Percentiles rank a stretch among this genome's conserved stretches.
Evolutionary conservation across 805 yeast genomes (phyloP).

Genomic region (Nakazawaea holstii): DNA sequence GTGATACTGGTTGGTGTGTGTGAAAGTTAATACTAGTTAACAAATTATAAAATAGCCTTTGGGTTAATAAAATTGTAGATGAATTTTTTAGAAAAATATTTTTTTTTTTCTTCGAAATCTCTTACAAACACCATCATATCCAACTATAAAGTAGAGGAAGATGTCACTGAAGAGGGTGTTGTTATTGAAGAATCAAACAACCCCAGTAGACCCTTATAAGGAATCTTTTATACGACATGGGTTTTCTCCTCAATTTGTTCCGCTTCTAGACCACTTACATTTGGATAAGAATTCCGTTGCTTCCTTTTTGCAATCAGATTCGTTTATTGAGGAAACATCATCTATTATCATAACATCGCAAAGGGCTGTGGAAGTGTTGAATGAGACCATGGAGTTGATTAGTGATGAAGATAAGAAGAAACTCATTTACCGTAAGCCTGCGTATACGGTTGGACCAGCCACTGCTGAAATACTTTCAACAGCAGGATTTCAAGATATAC

Average conservation of each 20-base stretch:
- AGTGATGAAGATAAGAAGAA: conserved; percentile 7
- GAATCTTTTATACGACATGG: conserved; percentile 30
- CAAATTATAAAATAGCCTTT: too few species aligned
- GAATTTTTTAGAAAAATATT: neutral
- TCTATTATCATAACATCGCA: conserved; percentile 82
- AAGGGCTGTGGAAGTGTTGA: conserved; percentile 80
- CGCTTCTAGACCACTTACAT: conserved; percentile 65
- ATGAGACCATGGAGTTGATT: conserved; percentile 33
- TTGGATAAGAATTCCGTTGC: conserved; percentile 41
- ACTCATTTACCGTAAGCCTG: conserved; percentile 41
- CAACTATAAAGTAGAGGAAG: neutral
- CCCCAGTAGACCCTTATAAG: conserved; percentile 64
- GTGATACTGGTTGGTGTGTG: too few species aligned
- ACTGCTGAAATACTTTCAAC: conserved; percentile 54
- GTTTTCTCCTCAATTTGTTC: conserved; percentile 53
- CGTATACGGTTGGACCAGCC: conserved; percentile 91
- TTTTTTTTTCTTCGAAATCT: neutral
- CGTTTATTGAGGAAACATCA: conserved; percentile 34
- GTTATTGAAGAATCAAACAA: conserved; percentile 67
- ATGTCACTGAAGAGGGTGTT: conserved; percentile 27
- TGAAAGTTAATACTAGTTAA: too few species aligned
- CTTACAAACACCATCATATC: neutral
- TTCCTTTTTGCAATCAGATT: conserved; percentile 34
- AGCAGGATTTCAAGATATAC: conserved; percentile 61
- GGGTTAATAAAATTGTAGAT: too few species aligned